Base-by-base conservation (phyloP, 805 yeast genomes). In the Ascoidea rubescens region DNA sequence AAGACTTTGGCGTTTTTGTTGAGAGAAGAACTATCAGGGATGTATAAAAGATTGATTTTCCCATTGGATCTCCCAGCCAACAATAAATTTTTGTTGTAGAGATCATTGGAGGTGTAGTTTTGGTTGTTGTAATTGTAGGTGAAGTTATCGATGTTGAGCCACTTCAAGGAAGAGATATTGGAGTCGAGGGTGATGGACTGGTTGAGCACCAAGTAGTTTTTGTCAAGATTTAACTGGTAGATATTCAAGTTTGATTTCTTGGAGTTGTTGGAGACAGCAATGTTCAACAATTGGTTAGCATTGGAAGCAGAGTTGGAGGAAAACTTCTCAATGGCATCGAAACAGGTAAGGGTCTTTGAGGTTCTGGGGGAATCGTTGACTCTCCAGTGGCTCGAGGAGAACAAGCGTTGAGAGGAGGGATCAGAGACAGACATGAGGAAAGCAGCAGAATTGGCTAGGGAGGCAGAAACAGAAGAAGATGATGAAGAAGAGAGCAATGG, bases 11-110 rank as follows among this genome's bases (percentile, higher is more conserved):
- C 96, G 52, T 74, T 70, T 30, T 73, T 73, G 5, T 67, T 69
- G 6, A 69, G 61, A 31, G 67, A 62, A 0, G 77, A 37, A 4
- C 14, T 67, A 48, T 72, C 75, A 1, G 95, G 93, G 6, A 88
- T 71, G 16, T 83, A 70, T 3, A 87, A 78, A 54, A 89, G 64
- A 64, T 90, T 87, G 0, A 81, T 87, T 52, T 75, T 68, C 1
- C 96, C 96, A 54, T 79, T 77, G 50, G 74, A 75, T 62, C 88
- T 93, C 8, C 96, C 96, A 0, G 95, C 74, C n/a, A 80, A 61
- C 48, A 84, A 61, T 44, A 70, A 66, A 32, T 71, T 68, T 43
- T 71, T 64, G 37, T 62, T 61, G 17, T 56, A 57, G 28, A 63
- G 63, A 37, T 37, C 14, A 37, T 37, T 37, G 8, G 43, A 37